Evolutionary conservation across 192 early-diverging fungal genomes (phyloP), one percentile per base, ranked within the genome.

Genomic region (Podochytrium sp.): DNA sequence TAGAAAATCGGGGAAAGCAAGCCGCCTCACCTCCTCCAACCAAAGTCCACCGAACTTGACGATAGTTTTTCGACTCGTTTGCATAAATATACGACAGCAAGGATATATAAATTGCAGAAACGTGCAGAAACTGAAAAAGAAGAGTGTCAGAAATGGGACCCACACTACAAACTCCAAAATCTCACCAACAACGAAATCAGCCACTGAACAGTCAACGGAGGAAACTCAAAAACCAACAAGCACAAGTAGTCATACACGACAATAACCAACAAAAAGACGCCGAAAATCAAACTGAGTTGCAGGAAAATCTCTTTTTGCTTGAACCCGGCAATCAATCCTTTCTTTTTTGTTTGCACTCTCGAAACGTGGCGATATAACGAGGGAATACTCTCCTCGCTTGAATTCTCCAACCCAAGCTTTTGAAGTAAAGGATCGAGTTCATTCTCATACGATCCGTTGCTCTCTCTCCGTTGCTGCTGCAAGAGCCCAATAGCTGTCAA

Each of bases 81-180:
- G 72, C 60, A 56, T 74, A 74, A 23, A 74, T 55, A n/a, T 53
- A 74, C 38, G 72, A 47, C 25, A 74, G 62, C 34, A 74, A 18
- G 25, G 52, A 74, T 10, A 74, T 29, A 42, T 64, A 74, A 7
- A 74, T 53, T 14, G 72, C 59, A 29, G 61, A 29, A 2, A 64
- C 60, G 16, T 74, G 72, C 10, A 74, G 51, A 29, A 74, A 39
- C 72, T 74, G 23, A n/a, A 29, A 1, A 38, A 0, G 10, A 34
- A 50, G 5, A 34, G 3, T 7, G 7, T 40, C 20, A 41, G n/a
- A 63, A 41, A 16, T 7, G 16, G 20, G 61, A 40, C 14, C 29
- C 38, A 7, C n/a, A 0, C 55, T 34, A 25, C 27, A 60, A 38
- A 20, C 5, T 29, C 1, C 25, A 10, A 34, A 30, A 35, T 4